Percentiles rank a stretch among this genome's conserved stretches.
Conservation (phyloP, 2,329 filamentous ascomycete genomes). For the Pseudogymnoascus sp. region DNA sequence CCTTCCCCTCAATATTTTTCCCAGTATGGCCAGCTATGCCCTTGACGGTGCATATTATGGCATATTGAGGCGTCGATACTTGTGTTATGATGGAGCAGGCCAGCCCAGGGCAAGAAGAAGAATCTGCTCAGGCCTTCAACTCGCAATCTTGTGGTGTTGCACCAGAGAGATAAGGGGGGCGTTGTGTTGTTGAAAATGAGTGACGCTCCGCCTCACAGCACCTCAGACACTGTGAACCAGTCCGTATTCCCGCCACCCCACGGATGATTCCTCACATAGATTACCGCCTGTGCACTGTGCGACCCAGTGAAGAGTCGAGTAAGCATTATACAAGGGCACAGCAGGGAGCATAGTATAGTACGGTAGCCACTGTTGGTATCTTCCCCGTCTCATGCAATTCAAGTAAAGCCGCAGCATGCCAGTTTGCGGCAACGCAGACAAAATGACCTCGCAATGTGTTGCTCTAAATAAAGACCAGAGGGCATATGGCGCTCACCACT, state of each 20-base stretch:
- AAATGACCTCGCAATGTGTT: not conserved
- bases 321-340: not conserved
- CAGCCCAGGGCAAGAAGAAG: not conserved
- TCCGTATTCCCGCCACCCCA: not conserved
- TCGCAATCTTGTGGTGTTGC: not conserved
- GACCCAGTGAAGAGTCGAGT: not conserved
- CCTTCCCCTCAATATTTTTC: not conserved
- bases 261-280: slow-evolving; percentile 2
- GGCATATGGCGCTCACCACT: not conserved
- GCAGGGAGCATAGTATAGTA: not conserved
- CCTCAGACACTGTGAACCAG: not conserved
- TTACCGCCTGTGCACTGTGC: not conserved
- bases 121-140: not conserved
- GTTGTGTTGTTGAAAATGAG: not conserved
- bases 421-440: not conserved
- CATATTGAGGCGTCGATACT: slow-evolving; percentile 6
- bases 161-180: not conserved
- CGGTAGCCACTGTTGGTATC: not conserved
- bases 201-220: not conserved
- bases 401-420: not conserved
- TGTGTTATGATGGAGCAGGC: not conserved
- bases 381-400: not conserved
- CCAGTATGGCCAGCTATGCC: not conserved
- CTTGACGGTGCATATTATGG: not conserved
- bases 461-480: slow-evolving; percentile 4